phyloP scores from a whole-genome alignment of 2,329 filamentous ascomycete species.

The Alternaria consortialis region DNA sequence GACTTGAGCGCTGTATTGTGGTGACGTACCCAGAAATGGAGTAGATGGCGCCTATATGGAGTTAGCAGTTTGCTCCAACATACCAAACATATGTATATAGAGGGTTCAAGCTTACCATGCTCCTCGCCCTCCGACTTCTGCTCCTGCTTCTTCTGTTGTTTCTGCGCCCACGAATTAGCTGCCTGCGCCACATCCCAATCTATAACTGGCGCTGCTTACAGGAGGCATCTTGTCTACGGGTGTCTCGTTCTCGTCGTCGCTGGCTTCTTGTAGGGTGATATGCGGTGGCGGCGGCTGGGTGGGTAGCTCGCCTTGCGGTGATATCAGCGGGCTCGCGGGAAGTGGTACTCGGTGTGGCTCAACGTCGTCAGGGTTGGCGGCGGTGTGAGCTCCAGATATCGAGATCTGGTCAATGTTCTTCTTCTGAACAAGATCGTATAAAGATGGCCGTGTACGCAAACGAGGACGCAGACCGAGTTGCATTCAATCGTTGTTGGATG shows the following conservation, averaged over 20 bases:
- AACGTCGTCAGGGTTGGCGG: conserved; percentile 38
- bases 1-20: conserved; percentile 17
- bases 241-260: conserved; percentile 22
- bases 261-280: conserved; percentile 31
- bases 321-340: conserved; percentile 46
- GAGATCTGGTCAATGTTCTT: conserved; percentile 59
- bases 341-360: conserved; percentile 46
- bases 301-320: conserved; percentile 39
- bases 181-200: conserved; percentile 14
- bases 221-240: conserved; percentile 48
- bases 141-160: conserved; percentile 47
- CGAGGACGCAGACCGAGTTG: conserved; percentile 65
- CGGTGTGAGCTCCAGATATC: conserved; percentile 37
- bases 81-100: neutral
- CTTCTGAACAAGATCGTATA: conserved; percentile 68
- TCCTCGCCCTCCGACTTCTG: conserved; percentile 60
- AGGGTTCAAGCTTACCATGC: conserved; percentile 60
- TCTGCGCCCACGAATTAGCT: conserved; percentile 42
- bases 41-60: conserved; percentile 67
- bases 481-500: conserved; percentile 54
- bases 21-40: conserved; percentile 70
- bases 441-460: conserved; percentile 67
- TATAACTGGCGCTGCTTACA: conserved; percentile 38
- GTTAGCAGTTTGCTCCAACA: conserved; percentile 21
- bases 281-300: conserved; percentile 34